These are phyloP conservation scores for Rhodomyrtus tomentosa DNA, from an alignment of 345 rosid species.

Conservation along the genomic window DNA sequence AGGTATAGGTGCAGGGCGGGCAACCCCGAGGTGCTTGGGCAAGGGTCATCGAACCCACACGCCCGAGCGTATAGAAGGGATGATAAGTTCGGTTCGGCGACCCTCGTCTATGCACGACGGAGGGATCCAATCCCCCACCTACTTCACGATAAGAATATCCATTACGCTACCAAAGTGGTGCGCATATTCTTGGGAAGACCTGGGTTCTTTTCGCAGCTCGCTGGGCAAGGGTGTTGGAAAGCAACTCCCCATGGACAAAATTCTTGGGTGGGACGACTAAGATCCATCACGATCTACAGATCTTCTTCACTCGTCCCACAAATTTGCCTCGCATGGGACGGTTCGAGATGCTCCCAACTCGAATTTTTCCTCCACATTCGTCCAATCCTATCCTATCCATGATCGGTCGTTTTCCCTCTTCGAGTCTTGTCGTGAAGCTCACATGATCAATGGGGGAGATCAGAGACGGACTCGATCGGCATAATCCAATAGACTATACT, in stretches of 20 bases:
- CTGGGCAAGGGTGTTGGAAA: not conserved
- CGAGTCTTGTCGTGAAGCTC: not conserved
- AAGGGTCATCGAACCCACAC: not conserved
- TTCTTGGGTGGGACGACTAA: not conserved
- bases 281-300: not conserved
- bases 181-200: too few relatives aligned
- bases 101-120: not conserved
- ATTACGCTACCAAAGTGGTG: not conserved
- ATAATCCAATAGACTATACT: not conserved
- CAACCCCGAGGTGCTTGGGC: not conserved
- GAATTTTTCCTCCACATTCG: not conserved
- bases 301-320: not conserved
- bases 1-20: too few relatives aligned
- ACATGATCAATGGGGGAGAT: not conserved
- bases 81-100: not conserved
- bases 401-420: not conserved
- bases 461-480: not conserved
- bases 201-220: not conserved
- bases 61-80: fast-evolving
- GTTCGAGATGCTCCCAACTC: not conserved
- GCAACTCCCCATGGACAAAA: not conserved
- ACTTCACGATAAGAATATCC: not conserved
- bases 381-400: not conserved
- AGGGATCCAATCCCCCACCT: not conserved
- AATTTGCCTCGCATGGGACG: not conserved